Evolutionary conservation across 768 basidiomycete species (phyloP), one percentile per base, ranked within the genome.

Genomic region (Trametes cinnabarina): DNA sequence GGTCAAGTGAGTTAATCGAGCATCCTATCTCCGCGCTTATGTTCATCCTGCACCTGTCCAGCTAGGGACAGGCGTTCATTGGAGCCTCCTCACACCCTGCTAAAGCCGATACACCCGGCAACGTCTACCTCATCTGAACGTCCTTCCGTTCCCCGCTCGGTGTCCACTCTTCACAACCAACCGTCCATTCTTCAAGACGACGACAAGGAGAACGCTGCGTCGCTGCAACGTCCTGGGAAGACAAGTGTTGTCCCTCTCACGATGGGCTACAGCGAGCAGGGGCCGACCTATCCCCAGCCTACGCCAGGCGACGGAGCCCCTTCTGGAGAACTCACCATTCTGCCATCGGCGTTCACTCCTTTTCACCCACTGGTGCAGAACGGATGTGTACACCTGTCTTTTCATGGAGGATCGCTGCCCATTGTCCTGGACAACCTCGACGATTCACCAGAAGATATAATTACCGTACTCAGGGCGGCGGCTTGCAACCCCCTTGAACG

Each of bases 381-480:
- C 37, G 37, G 14, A n/a, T n/a, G n/a, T n/a, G n/a, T 39, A 39
- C 37, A n/a, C 37, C 32, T 43, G 2, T 14, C 34, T 15, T 17
- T n/a, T n/a, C 20, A 46, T 63, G 32, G 59, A 60, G 15, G 61
- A 63, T 37, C 65, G 68, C 44, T 63, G 69, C 62, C 51, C 22
- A 51, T 69, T 20, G 23, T 22, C n/a, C 39, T 71, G 25, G 47
- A 22, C 48, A 47, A 26, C 19, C 47, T 49, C 47, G 62, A 23
- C 43, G 64, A 52, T 22, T 53, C 51, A 55, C 78, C 80, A 7
- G 60, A 63, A 26, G 67, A 72, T 8, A 76, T 82, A 50, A 80
- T 84, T 34, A 68, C 73, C 39, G 66, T 83, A 10, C 71, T 86
- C 5, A 78, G 74, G 55, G 58, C 68, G 4, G 75, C 79, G 2